phyloP scores from a whole-genome alignment of 2,329 filamentous ascomycete species.

The Penicillium sp. region DNA sequence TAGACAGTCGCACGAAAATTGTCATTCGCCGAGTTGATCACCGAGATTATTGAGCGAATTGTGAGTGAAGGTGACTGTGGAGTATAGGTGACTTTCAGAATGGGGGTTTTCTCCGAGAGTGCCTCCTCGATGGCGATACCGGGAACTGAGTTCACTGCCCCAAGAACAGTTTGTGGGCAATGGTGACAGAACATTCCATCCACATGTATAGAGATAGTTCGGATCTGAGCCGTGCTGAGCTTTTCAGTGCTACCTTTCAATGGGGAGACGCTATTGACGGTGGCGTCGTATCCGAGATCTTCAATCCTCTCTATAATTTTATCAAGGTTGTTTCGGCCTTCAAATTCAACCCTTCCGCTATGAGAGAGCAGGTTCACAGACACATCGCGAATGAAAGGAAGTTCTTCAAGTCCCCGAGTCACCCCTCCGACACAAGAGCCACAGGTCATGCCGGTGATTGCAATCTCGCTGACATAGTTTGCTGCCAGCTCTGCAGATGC shows the following conservation, averaged over 20 bases:
- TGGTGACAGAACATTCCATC: conserved; percentile 74
- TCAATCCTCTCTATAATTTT: conserved; percentile 53
- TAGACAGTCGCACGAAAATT: conserved; percentile 69
- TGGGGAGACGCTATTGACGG: conserved; percentile 50
- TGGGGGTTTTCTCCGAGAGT: conserved; percentile 62
- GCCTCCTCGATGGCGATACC: conserved; percentile 41
- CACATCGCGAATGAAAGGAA: conserved; percentile 48
- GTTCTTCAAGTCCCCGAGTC: conserved; percentile 47
- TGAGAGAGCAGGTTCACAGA: conserved; percentile 55
- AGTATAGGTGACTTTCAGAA: conserved; percentile 69
- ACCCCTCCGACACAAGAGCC: conserved; percentile 55
- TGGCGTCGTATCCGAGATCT: conserved; percentile 65
- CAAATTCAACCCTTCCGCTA: conserved; percentile 51
- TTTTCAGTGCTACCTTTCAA: conserved; percentile 34
- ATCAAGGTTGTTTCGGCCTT: conserved; percentile 47
- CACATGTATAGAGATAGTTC: conserved; percentile 65
- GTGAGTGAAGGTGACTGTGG: conserved; percentile 70
- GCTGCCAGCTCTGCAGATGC: conserved; percentile 4
- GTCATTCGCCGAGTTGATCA: conserved; percentile 65
- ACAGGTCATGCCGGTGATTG: conserved; percentile 60
- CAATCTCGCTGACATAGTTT: conserved; percentile 47
- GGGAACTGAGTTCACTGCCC: conserved; percentile 48
- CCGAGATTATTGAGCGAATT: conserved; percentile 68
- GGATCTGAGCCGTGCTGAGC: conserved; percentile 31
- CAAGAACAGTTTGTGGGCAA: conserved; percentile 56